Conservation (phyloP, 805 yeast genomes). For the Jamesozyma hellenica region DNA sequence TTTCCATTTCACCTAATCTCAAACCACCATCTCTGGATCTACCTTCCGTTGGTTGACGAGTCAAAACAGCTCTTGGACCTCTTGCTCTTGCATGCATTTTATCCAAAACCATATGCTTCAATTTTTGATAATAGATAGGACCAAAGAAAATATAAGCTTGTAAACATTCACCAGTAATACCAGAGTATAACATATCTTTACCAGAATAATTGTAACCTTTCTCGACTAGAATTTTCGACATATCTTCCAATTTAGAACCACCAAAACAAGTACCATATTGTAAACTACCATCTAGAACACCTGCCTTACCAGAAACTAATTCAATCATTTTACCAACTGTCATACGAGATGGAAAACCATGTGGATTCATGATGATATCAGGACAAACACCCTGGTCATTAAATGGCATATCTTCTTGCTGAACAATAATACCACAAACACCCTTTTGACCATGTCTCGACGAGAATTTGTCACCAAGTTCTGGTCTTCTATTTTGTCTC, state of each 20-base stretch:
- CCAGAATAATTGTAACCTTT: slow-evolving; percentile 93
- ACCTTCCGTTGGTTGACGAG: slow-evolving; percentile 98
- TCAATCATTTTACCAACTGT: slow-evolving; percentile 98
- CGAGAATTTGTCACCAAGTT: slow-evolving; percentile 93
- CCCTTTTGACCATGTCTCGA: slow-evolving; percentile 98
- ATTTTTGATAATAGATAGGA: slow-evolving; percentile 93
- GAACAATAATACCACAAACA: slow-evolving; percentile 96
- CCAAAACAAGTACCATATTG: slow-evolving; percentile 98
- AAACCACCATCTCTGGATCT: slow-evolving; percentile 98
- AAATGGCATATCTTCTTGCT: slow-evolving; percentile 94
- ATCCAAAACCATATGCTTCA: slow-evolving; percentile 97
- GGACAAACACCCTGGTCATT: slow-evolving; percentile 87
- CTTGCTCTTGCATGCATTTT: slow-evolving; percentile 99
- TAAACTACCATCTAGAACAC: slow-evolving; percentile 81
- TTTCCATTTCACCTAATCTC: slow-evolving; percentile 98
- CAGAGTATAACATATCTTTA: slow-evolving; percentile 94
- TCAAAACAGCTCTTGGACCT: slow-evolving; percentile 95
- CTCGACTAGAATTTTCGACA: slow-evolving; percentile 82
- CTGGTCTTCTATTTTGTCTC: slow-evolving; percentile 95
- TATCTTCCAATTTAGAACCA: slow-evolving; percentile 90
- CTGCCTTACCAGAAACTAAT: slow-evolving; percentile 92
- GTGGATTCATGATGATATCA: slow-evolving; percentile 97
- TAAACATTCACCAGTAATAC: slow-evolving; percentile 93
- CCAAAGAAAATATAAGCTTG: slow-evolving; percentile 98
- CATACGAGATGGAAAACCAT: slow-evolving; percentile 99